phyloP scores from a whole-genome alignment of 2,329 filamentous ascomycete genomes.

The Epichloe sp. region DNA sequence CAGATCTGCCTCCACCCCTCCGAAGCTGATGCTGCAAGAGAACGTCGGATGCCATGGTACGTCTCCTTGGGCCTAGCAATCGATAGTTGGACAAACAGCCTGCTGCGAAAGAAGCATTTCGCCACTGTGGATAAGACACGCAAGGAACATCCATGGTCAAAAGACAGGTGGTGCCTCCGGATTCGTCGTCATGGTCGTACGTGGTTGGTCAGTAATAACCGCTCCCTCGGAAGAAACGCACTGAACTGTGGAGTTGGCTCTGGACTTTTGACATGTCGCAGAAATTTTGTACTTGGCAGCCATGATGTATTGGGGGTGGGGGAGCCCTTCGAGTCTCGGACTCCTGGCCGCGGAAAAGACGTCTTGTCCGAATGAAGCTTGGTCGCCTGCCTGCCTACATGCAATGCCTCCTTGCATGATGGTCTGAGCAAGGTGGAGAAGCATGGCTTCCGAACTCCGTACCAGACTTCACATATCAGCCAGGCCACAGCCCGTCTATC shows the following conservation, averaged over 20 bases:
- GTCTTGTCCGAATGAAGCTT: background rate
- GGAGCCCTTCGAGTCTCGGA: background rate
- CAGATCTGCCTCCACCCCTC: background rate
- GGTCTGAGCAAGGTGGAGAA: background rate
- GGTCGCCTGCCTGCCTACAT: background rate
- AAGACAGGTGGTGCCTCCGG: background rate
- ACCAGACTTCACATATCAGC: too few relatives aligned
- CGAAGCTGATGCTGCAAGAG: background rate
- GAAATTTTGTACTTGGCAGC: background rate
- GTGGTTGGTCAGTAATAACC: too few relatives aligned
- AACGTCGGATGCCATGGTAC: background rate
- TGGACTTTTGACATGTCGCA: background rate
- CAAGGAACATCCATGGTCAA: slow-evolving; percentile 4
- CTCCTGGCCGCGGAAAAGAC: background rate
- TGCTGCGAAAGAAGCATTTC: background rate
- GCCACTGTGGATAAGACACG: background rate
- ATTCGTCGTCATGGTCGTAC: background rate
- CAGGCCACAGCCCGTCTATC: background rate
- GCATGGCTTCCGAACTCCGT: background rate
- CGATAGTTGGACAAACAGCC: background rate
- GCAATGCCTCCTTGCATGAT: slow-evolving; percentile 1
- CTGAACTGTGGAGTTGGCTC: background rate
- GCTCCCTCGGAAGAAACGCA: too few relatives aligned
- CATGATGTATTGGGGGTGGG: background rate
- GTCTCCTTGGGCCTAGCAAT: background rate